Percentiles rank a stretch among this genome's conserved stretches.
Conservation (phyloP, 2,329 filamentous ascomycete species). For the Macrophomina tecta region DNA sequence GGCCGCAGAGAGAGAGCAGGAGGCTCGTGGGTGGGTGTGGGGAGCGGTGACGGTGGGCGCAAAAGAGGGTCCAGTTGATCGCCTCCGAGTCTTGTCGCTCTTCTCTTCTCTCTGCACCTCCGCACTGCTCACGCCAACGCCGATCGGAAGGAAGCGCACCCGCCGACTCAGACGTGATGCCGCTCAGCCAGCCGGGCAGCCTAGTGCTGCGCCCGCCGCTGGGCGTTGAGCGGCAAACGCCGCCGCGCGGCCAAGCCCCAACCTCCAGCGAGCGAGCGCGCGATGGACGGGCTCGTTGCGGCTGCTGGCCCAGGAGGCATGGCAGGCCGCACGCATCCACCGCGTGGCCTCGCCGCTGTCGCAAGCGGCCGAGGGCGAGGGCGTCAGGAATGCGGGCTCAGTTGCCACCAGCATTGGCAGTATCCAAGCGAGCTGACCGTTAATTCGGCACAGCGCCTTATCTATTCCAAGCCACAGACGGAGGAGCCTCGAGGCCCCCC, state of each 20-base stretch:
- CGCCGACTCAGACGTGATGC: not conserved
- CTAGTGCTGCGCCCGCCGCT: not conserved
- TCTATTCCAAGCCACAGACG: conserved; percentile 21
- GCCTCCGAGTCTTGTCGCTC: not conserved
- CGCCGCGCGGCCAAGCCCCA: not conserved
- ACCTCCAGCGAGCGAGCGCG: not conserved
- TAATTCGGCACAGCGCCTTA: conserved; percentile 26
- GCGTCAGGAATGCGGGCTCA: not conserved
- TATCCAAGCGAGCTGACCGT: conserved; percentile 23
- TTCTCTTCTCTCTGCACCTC: not conserved
- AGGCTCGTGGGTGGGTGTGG: not conserved
- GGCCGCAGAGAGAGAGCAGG: not conserved
- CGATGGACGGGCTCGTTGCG: not conserved
- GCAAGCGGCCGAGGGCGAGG: not conserved
- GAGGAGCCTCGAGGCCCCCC: conserved; percentile 11
- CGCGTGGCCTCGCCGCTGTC: not conserved
- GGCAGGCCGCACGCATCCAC: conserved; percentile 1
- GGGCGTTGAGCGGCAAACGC: not conserved
- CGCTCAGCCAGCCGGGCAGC: not conserved
- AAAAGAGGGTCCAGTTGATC: conserved; percentile 9
- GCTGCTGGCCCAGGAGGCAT: not conserved
- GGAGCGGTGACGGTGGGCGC: not conserved
- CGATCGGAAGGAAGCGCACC: conserved; percentile 16
- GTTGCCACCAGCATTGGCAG: conserved; percentile 21
- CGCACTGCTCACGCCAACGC: not conserved